Evolutionary conservation across 2,329 filamentous ascomycete species (phyloP), one percentile per base, ranked within the genome.

Genomic region (Pestalotiopsis sp.): DNA sequence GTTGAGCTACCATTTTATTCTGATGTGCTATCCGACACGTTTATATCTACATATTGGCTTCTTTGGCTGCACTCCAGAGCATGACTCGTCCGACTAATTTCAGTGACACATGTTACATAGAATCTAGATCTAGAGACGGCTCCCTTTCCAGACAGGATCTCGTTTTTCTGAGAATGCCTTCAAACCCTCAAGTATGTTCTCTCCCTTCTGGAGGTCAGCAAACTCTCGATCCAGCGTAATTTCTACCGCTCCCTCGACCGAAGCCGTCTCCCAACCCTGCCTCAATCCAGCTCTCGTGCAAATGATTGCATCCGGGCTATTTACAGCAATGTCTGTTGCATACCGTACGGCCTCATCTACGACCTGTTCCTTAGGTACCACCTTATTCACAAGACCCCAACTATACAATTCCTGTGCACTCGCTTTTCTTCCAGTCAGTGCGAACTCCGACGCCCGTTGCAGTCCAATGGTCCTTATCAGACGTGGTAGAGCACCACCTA

Each of bases 281-380:
- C 74, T 67, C 14, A 75, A 62, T 3, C 72, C 74, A 17, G 74
- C 74, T 39, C 74, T 71, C 13, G 74, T 74, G 69, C 73, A 75
- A 52, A 75, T 72, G 60, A 75, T 75, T 7, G 74, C 73, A 36
- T 75, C 74, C 6, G 73, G 73, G 66, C 73, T 75, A 52, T 75
- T 75, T 67, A 68, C 69, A 58, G 73, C 73, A 56, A 75, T 74
- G 36, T 71, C 87, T 74, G 95, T 92, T 52, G 90, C 94, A 31
- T 96, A 87, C 80, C 95, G 91, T 45, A 91, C 85, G 1, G 94
- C 93, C 80, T 97, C 96, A 67, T 91, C 88, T 39, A 97, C 84
- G 12, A 97, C 71, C 3, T 68, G 64, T 52, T 73, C 73, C 56
- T 68, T 70, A 20, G 73, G 70, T 13, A 74, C 73, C 52, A 74